phyloP scores from a whole-genome alignment of 176 grass and related monocot species.

The Zea luxurians region DNA sequence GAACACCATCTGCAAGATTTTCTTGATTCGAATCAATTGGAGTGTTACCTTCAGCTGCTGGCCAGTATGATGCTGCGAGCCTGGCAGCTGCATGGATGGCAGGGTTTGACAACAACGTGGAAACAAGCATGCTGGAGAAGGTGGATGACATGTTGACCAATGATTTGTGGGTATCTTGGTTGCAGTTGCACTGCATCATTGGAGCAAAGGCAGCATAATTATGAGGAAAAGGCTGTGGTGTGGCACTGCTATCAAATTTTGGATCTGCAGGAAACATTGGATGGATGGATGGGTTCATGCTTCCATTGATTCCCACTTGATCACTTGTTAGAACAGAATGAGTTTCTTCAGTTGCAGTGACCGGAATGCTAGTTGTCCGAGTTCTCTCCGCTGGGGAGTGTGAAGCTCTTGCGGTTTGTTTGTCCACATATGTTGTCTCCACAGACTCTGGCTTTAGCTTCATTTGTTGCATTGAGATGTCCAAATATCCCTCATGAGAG shows the following conservation, averaged over 20 bases:
- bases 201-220: conserved; percentile 51
- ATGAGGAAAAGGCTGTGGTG: conserved; percentile 46
- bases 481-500: conserved; percentile 36
- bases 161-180: conserved; percentile 67
- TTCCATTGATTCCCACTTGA: conserved; percentile 41
- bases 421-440: conserved; percentile 41
- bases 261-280: conserved; percentile 40
- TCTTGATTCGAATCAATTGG: conserved; percentile 47
- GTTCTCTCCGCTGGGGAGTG: conserved; percentile 25
- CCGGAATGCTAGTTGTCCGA: conserved; percentile 26
- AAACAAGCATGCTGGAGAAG: conserved; percentile 81
- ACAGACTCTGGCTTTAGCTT: conserved; percentile 36
- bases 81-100: conserved; percentile 70
- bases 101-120: conserved; percentile 84
- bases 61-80: conserved; percentile 82
- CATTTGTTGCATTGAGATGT: conserved; percentile 47
- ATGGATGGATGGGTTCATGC: conserved; percentile 40
- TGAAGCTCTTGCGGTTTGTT: conserved; percentile 34
- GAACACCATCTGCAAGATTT: conserved; percentile 45
- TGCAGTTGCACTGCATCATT: conserved; percentile 55
- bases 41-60: conserved; percentile 45
- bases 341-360: conserved; percentile 39
- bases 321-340: conserved; percentile 34
- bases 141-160: conserved; percentile 65
- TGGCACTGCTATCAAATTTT: conserved; percentile 37